phyloP scores from a whole-genome alignment of 2,329 filamentous ascomycete genomes.

The Moelleriella libera region DNA sequence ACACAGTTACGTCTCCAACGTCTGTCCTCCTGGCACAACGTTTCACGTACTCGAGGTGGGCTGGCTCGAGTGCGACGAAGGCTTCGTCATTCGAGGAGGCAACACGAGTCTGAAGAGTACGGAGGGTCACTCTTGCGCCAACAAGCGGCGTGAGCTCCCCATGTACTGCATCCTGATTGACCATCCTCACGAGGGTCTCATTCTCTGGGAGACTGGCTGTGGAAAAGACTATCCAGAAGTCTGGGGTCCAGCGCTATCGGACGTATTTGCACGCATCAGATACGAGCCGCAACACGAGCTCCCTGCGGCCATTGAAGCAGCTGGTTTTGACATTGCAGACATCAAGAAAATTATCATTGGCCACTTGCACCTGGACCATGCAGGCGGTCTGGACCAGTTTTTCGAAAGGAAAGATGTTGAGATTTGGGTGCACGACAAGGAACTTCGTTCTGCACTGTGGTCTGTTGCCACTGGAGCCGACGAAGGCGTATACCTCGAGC shows the following conservation, averaged over 20 bases:
- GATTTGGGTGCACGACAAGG: constrained; percentile 31
- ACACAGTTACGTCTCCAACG: neutral
- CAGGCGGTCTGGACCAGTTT: constrained; percentile 31
- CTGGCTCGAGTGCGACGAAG: constrained; percentile 2
- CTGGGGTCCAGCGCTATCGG: constrained; percentile 6
- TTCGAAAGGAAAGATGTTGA: constrained; percentile 22
- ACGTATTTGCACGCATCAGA: constrained; percentile 7
- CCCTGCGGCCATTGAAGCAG: constrained; percentile 6
- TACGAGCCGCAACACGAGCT: constrained; percentile 7
- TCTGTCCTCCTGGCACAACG: neutral
- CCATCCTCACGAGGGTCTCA: constrained; percentile 8
- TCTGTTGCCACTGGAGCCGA: constrained; percentile 21
- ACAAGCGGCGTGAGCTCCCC: constrained; percentile 1
- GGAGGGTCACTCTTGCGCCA: neutral
- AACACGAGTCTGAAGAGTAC: constrained; percentile 1
- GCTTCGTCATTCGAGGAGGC: constrained; percentile 1
- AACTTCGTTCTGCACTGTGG: constrained; percentile 30
- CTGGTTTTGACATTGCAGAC: constrained; percentile 24
- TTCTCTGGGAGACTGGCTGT: constrained; percentile 7
- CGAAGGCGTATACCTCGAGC: constrained; percentile 7
- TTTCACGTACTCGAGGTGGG: constrained; percentile 2
- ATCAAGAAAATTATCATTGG: constrained; percentile 30
- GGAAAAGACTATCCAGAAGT: constrained; percentile 8
- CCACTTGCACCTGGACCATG: constrained; percentile 32
- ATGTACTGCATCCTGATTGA: constrained; percentile 5